Base-by-base conservation (phyloP, 1,139 yeast genomes). In the Zygoascus meyerae region DNA sequence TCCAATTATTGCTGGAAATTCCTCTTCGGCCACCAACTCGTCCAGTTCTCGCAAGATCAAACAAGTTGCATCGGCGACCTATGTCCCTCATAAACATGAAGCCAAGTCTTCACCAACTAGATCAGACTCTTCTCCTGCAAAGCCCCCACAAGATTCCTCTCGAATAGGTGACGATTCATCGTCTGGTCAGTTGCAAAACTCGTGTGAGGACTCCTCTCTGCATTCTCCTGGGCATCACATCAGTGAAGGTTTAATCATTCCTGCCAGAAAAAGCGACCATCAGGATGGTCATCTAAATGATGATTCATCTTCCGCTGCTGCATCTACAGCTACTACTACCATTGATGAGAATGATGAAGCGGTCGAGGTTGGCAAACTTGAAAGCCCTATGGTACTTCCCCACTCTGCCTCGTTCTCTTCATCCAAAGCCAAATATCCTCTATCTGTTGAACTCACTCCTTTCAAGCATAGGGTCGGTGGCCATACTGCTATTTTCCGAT, bases 401-500 rank as follows among this genome's bases (percentile, higher is more conserved):
- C 39, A 35, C n/a, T 18, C 39, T 18, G 18, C 21, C 15, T 21
- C 26, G 6, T 21, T 21, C 26, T 21, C 26, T 21, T 21, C 26
- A 21, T 35, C 39, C 2, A 35, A 35, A 17, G 43, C 43, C 17
- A 40, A 40, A 47, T 60, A 56, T 51, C 70, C 70, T 1, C 56
- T 64, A 14, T 63, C 95, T 1, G 95, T 89, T 1, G 96, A 89
- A 61, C 68, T 90, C 48, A 79, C 86, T 45, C 96, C 95, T 1
- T 90, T 85, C 68, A 80, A 83, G 54, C 90, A 92, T 62, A 86
- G 86, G 61, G 98, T 94, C 6, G 99, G 99, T 8, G 99, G 99
- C 0, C 99, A 94, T 63, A 92, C 97, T 0, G 97, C 97, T 1
- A 89, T 94, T 41, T 94, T 92, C 67, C 76, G 92, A 53, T 92